phyloP scores from a whole-genome alignment of 2,329 filamentous ascomycete genomes.

The Xylariaceae sp. region DNA sequence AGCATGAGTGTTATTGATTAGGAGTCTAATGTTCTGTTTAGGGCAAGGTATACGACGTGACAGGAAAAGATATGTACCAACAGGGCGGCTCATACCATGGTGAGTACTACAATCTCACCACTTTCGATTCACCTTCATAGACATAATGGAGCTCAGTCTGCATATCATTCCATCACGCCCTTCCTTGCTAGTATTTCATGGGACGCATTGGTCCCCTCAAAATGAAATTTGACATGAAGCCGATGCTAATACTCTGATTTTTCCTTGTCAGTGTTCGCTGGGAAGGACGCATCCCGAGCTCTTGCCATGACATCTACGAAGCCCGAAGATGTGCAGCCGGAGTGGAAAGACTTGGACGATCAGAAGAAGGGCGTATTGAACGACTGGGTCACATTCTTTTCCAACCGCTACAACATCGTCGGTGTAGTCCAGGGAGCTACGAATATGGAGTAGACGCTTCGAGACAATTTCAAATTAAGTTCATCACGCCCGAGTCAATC shows the following conservation, averaged over 20 bases:
- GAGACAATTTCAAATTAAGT: not conserved
- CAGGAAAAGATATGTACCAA: constrained; percentile 81
- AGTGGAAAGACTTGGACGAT: constrained; percentile 80
- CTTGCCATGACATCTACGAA: constrained; percentile 85
- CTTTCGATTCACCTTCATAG: not conserved
- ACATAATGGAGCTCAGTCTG: not conserved
- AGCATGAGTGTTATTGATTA: not conserved
- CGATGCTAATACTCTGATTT: constrained; percentile 2
- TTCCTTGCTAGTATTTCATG: too few species aligned
- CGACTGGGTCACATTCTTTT: constrained; percentile 96
- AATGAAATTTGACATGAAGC: not conserved
- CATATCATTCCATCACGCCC: too few species aligned
- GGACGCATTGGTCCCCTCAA: too few species aligned
- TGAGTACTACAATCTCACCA: constrained; percentile 42
- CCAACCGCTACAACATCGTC: constrained; percentile 91
- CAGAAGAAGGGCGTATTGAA: constrained; percentile 82
- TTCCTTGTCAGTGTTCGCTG: constrained; percentile 73
- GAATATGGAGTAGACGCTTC: constrained; percentile 44
- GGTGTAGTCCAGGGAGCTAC: constrained; percentile 63
- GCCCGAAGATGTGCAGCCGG: constrained; percentile 73
- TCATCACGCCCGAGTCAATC: not conserved
- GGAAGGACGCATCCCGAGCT: constrained; percentile 92
- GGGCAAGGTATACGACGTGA: constrained; percentile 94
- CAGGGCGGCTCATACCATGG: constrained; percentile 82
- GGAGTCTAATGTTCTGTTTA: constrained; percentile 35